Evolutionary conservation across 1,139 yeast species (phyloP).

Genomic region (Saccharomyces hybrid): DNA sequence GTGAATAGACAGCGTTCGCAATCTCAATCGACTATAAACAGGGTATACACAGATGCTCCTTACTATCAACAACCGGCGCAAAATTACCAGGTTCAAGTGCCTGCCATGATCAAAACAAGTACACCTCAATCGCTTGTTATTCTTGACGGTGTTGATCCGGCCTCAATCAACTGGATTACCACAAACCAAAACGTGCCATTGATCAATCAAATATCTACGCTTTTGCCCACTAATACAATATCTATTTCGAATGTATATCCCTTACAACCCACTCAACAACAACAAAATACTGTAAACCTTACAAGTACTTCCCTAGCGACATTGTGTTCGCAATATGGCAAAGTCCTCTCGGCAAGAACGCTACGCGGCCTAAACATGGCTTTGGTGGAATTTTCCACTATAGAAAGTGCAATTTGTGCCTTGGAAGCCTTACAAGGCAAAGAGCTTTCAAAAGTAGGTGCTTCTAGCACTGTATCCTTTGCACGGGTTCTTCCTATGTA

Average conservation of each 20-base stretch:
- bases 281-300: slow-evolving; percentile 20
- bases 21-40: slow-evolving; percentile 25
- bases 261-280: slow-evolving; percentile 47
- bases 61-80: slow-evolving; percentile 26
- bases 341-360: slow-evolving; percentile 50
- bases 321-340: slow-evolving; percentile 45
- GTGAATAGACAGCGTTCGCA: slow-evolving; percentile 4
- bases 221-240: slow-evolving; percentile 49
- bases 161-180: slow-evolving; percentile 45
- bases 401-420: slow-evolving; percentile 73
- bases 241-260: slow-evolving; percentile 58
- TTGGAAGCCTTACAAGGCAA: slow-evolving; percentile 69
- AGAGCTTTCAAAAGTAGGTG: slow-evolving; percentile 65
- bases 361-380: slow-evolving; percentile 48
- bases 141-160: slow-evolving; percentile 48
- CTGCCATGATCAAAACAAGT: background rate
- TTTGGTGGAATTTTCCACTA: slow-evolving; percentile 59
- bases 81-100: slow-evolving; percentile 17
- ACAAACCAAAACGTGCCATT: slow-evolving; percentile 65
- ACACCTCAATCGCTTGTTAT: slow-evolving; percentile 27
- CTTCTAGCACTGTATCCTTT: slow-evolving; percentile 55
- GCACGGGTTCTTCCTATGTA: slow-evolving; percentile 42
- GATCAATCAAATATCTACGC: slow-evolving; percentile 22
- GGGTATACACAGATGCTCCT: slow-evolving; percentile 21
- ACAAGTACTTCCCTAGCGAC: slow-evolving; percentile 32